Percentiles rank a stretch among this genome's conserved stretches.
phyloP scores from a whole-genome alignment of 2,329 filamentous ascomycete species.

The Talaromyces pinophilus region DNA sequence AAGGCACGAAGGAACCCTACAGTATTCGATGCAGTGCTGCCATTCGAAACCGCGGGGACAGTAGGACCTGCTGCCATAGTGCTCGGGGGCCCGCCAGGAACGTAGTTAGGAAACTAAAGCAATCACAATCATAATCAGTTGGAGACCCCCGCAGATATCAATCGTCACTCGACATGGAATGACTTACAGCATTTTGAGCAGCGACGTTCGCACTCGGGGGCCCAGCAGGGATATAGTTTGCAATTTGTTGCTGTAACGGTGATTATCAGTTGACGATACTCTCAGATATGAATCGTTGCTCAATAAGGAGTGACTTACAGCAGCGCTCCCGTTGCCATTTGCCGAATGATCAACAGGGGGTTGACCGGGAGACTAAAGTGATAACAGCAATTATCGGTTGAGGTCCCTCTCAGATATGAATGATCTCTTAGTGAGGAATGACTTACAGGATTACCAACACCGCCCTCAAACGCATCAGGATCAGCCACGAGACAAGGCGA shows the following conservation, averaged over 20 bases:
- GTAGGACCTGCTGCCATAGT: not conserved
- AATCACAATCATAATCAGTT: not conserved
- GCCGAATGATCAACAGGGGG: not conserved
- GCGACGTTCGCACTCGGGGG: not conserved
- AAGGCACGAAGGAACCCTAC: not conserved
- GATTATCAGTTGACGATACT: not conserved
- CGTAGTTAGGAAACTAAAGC: not conserved
- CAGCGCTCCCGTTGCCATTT: not conserved
- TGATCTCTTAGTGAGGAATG: not conserved
- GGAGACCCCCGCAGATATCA: not conserved
- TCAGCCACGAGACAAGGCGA: not conserved
- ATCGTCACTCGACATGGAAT: not conserved
- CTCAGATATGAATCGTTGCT: too few species aligned
- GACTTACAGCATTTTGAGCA: not conserved
- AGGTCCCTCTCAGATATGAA: not conserved
- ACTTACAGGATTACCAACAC: not conserved
- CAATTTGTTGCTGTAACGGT: not conserved
- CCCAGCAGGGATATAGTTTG: too few species aligned
- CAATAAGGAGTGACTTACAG: not conserved
- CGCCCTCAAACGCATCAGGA: not conserved
- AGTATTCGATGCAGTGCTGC: not conserved
- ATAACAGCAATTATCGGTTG: not conserved
- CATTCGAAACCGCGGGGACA: not conserved
- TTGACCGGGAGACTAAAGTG: not conserved
- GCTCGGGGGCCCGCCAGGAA: not conserved